Conservation (phyloP, 352 stramenopile genomes). For the Thalassiosira livingstoniorum region DNA sequence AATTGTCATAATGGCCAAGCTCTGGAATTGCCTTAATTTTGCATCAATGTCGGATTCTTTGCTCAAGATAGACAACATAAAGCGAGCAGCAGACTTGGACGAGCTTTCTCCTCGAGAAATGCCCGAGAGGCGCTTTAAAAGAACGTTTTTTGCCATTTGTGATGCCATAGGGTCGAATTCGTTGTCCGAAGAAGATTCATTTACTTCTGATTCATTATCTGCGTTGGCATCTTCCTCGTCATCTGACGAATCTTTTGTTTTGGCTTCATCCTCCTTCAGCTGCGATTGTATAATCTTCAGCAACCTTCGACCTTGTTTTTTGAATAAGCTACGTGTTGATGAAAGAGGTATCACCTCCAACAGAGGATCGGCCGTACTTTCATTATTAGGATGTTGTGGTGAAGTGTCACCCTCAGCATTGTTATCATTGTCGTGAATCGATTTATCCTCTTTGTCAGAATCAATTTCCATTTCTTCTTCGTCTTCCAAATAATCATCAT, state of each 20-base stretch:
- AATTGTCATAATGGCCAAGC: slow-evolving; percentile 31
- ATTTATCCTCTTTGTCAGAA: too few species aligned
- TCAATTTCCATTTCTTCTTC: slow-evolving; percentile 6
- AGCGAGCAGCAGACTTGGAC: slow-evolving; percentile 57
- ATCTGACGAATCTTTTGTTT: slow-evolving; percentile 22
- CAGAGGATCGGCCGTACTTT: slow-evolving; percentile 14
- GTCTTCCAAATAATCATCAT: slow-evolving; percentile 20
- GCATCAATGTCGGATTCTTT: background rate
- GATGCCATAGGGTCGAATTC: slow-evolving; percentile 66
- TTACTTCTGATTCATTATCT: slow-evolving; percentile 20
- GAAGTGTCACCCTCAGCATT: too few species aligned
- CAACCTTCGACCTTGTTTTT: slow-evolving; percentile 43
- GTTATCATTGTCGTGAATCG: too few species aligned
- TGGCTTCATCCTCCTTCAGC: slow-evolving; percentile 34
- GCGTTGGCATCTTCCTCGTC: slow-evolving; percentile 17
- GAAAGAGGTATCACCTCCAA: slow-evolving; percentile 53
- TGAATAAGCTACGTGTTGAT: slow-evolving; percentile 49
- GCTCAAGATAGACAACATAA: slow-evolving; percentile 18
- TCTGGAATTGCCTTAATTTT: slow-evolving; percentile 6
- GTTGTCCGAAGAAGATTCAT: background rate
- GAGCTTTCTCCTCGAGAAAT: slow-evolving; percentile 67
- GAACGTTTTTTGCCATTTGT: slow-evolving; percentile 61
- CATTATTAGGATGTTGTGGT: too few species aligned
- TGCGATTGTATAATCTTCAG: slow-evolving; percentile 27
- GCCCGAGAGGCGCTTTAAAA: slow-evolving; percentile 38